Evolutionary conservation across 306 rosid species (phyloP), one percentile per base, ranked within the genome.

Genomic region (Adenanthera pavonina): DNA sequence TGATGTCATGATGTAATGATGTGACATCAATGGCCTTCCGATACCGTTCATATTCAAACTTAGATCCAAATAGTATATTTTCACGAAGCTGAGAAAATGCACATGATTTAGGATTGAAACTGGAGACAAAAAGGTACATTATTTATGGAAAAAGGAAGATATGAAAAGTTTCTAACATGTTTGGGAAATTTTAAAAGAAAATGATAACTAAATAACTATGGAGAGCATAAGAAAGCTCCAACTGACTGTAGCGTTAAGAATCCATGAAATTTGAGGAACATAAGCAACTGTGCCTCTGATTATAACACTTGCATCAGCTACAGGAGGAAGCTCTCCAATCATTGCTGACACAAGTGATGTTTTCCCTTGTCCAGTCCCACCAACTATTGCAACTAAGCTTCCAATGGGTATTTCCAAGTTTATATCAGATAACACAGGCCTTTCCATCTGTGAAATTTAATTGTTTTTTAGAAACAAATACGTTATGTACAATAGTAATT

Each of bases 211-310:
- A 70, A 6, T 79, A 78, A 30, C 43, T 46, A 56, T 61, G 25
- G 61, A 62, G 41, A 72, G 47, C 20, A 73, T 34, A 60, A 62
- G 54, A 76, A 84, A 76, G 70, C 36, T 78, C 59, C n/a, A 78
- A 83, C 97, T 92, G 83, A 94, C 98, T 11, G 98, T 89, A 66
- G 97, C 98, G 85, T 94, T 94, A 88, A 90, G 90, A 80, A 94
- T 94, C 98, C 98, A 94, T 56, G 98, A 94, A 89, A 94, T 82
- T 81, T 94, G 98, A 74, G 98, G 97, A 81, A 94, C 98, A 82
- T 92, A 94, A 68, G 97, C 97, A 77, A 91, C 95, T 53, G 92
- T 88, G 65, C 98, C 98, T 86, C 97, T 91, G 41, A 91, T 78
- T 80, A 84, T 84, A 72, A 87, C 88, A 78, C 77, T 61, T 61